These are phyloP conservation scores for Truncatella angustata DNA, from an alignment of 2,329 filamentous ascomycete species.

Conservation along the genomic window DNA sequence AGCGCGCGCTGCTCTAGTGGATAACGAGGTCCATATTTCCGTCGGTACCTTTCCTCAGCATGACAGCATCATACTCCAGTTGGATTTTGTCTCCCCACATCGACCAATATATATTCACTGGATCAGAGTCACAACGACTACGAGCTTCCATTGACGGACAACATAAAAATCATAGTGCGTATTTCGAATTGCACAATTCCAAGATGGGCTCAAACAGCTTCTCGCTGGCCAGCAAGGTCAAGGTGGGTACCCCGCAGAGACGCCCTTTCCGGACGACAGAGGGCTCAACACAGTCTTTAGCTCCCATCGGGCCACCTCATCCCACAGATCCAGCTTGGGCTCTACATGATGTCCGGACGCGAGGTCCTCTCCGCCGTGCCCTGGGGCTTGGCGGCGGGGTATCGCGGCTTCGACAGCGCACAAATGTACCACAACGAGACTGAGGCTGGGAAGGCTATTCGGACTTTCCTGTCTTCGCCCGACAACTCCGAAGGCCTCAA, in stretches of 20 bases:
- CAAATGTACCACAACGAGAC: constrained; percentile 67
- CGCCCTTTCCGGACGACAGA: too few species aligned
- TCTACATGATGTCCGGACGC: constrained; percentile 66
- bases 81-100: background rate
- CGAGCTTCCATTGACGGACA: too few species aligned
- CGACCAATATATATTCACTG: too few species aligned
- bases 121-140: too few species aligned
- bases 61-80: constrained; percentile 2
- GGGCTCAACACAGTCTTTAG: constrained; percentile 28
- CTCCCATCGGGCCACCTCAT: constrained; percentile 65
- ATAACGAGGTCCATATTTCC: background rate
- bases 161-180: background rate
- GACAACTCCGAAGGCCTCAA: constrained; percentile 48
- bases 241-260: constrained; percentile 16
- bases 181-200: background rate
- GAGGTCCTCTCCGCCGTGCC: constrained; percentile 59
- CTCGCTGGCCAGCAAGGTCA: constrained; percentile 26
- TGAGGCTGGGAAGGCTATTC: constrained; percentile 66
- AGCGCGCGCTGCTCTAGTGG: too few species aligned
- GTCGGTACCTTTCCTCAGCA: constrained; percentile 1
- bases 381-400: constrained; percentile 53
- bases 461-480: constrained; percentile 48
- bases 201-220: constrained; percentile 20
- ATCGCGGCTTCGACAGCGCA: constrained; percentile 51
- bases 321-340: constrained; percentile 70